Conservation (phyloP, 2,329 filamentous ascomycete genomes). For the Cladosporium sp. region DNA sequence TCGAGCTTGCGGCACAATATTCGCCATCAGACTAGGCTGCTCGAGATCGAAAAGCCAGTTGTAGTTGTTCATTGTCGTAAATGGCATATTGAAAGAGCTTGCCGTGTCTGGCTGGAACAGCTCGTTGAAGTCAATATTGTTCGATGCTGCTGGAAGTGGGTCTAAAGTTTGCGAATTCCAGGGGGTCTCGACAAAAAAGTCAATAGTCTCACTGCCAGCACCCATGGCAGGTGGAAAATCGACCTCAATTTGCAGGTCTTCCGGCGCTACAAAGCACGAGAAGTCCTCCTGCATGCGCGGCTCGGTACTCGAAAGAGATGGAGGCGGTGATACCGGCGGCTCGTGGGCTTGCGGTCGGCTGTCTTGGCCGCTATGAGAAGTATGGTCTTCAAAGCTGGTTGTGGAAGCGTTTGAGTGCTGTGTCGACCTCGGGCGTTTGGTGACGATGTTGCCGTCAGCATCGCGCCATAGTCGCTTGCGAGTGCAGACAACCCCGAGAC, state of each 20-base stretch:
- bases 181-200: slow-evolving; percentile 13
- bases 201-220: slow-evolving; percentile 1
- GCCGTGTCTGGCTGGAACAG: slow-evolving; percentile 63
- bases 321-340: slow-evolving; percentile 11
- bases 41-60: slow-evolving; percentile 59
- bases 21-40: background rate
- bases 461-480: slow-evolving; percentile 59
- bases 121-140: slow-evolving; percentile 50
- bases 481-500: slow-evolving; percentile 48
- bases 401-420: background rate
- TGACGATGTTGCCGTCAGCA: slow-evolving; percentile 54
- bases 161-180: background rate
- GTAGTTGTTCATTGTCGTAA: slow-evolving; percentile 63
- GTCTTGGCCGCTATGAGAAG: background rate
- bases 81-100: slow-evolving; percentile 65
- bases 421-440: slow-evolving; percentile 38
- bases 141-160: background rate
- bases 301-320: slow-evolving; percentile 8
- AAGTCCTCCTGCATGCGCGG: slow-evolving; percentile 11
- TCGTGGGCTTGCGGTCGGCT: background rate
- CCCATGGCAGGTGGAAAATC: slow-evolving; percentile 10
- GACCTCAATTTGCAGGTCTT: slow-evolving; percentile 1
- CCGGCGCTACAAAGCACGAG: background rate
- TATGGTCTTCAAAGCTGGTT: background rate
- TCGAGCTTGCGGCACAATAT: background rate